Evolutionary conservation across 257 asterid species (phyloP).

Genomic region (Solanum ossicruentum): DNA sequence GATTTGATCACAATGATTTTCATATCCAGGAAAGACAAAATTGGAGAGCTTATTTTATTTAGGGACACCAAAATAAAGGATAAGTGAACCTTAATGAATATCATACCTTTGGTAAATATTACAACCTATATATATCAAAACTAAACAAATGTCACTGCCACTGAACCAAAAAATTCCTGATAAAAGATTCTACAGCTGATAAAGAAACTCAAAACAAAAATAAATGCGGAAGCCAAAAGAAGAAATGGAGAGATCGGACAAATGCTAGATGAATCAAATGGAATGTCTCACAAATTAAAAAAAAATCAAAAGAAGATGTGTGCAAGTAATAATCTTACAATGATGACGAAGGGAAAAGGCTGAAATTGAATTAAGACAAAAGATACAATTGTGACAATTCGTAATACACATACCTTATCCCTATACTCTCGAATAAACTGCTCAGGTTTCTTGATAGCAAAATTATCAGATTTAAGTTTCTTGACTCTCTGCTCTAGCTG

Average conservation of each 20-base stretch:
- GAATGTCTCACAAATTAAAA: background rate
- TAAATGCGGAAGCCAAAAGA: background rate
- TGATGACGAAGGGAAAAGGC: background rate
- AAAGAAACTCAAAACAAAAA: background rate
- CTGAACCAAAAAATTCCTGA: background rate
- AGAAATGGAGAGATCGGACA: background rate
- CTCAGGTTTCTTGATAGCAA: conserved; percentile 69
- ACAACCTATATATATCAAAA: background rate
- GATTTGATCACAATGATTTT: background rate
- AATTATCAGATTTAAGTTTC: conserved; percentile 32
- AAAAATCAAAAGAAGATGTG: background rate
- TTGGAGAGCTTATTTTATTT: background rate
- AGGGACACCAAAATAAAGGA: background rate
- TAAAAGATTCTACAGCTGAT: background rate
- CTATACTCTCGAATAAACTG: conserved; percentile 71
- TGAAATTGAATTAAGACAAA: background rate
- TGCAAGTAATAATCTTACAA: background rate
- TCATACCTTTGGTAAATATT: background rate
- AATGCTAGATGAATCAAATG: background rate
- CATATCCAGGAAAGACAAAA: background rate
- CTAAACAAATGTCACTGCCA: background rate
- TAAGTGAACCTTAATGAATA: background rate
- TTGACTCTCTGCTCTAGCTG: conserved; percentile 58
- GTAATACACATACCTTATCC: conserved; percentile 36
- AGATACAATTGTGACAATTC: background rate